Evolutionary conservation across 352 stramenopile species (phyloP), one percentile per base, ranked within the genome.

Genomic region (Phytophthora crassamura): DNA sequence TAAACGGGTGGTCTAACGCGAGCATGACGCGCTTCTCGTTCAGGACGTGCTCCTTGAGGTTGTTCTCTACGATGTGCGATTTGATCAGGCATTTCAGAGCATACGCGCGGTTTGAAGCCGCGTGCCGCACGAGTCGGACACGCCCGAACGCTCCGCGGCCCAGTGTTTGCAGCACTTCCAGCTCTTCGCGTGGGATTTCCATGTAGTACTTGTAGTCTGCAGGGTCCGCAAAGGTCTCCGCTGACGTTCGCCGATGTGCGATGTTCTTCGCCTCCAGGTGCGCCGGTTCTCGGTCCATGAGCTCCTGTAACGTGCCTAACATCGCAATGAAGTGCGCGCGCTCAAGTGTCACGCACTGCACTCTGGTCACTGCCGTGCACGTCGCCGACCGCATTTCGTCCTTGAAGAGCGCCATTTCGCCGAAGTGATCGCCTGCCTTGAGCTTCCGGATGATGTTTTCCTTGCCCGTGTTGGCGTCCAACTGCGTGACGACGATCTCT

Each of bases 81-180:
- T 98, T 98, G 45, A 97, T 90, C 6, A 98, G 77, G 57, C 93
- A 97, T 62, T 98, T 98, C 22, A 98, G 69, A n/a, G 93, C 93
- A 48, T 93, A 97, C 12, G 89, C 84, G 38, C 77, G 78, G 18
- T 87, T 81, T 3, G 88, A 84, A 11, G 59, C 69, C 10, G 74
- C 69, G 46, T 95, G 86, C 7, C 88, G 85, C 7, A 96, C 91
- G 3, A 98, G 76, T 43, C 93, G 90, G n/a, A 98, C 90, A 25
- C 90, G 81, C 1, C 91, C 90, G 62, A 98, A 98, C 0, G 91
- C 93, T 7, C 93, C 91, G 18, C 87, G 90, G 0, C 92, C 84
- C 1, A 93, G 64, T 15, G 84, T 92, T 45, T 91, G 82, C 10
- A 93, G 57, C 22, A 93, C 85, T 58, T 94, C 84, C 2, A 94